These are phyloP conservation scores for Yamagishiella unicocca DNA, from an alignment of 139 green algal species.

Conservation along the genomic window DNA sequence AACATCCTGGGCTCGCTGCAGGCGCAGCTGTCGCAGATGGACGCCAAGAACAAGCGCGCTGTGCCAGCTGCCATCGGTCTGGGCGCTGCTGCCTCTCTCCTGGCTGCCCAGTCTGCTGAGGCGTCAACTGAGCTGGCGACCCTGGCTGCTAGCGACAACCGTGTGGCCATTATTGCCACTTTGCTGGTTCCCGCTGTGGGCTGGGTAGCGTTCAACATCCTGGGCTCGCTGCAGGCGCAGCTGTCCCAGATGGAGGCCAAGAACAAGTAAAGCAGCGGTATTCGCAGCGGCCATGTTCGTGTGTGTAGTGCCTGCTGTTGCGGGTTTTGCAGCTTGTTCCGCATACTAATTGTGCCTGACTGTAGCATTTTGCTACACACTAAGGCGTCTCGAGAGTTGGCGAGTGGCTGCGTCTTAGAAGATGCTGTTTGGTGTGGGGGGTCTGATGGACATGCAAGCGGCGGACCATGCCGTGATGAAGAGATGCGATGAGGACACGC, in stretches of 20 bases:
- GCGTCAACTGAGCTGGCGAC: constrained; percentile 70
- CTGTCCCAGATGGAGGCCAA: constrained; percentile 65
- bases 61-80: constrained; percentile 50
- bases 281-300: too few species aligned
- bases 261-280: constrained; percentile 32
- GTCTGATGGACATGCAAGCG: too few species aligned
- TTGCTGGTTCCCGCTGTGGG: constrained; percentile 76
- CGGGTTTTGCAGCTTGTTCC: too few species aligned
- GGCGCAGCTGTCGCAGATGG: constrained; percentile 80
- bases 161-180: constrained; percentile 55
- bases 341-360: too few species aligned
- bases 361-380: too few species aligned
- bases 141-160: constrained; percentile 74
- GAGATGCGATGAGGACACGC: too few species aligned
- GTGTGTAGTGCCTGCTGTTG: too few species aligned
- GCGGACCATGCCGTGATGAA: too few species aligned
- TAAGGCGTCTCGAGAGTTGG: too few species aligned
- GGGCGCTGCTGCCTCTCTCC: constrained; percentile 60
- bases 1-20: constrained; percentile 76
- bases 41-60: constrained; percentile 43
- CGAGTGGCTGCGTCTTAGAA: too few species aligned
- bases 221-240: constrained; percentile 71
- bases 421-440: too few species aligned
- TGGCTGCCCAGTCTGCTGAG: constrained; percentile 64
- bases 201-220: constrained; percentile 87